A percentile compares a stretch with the other conserved stretches of the same genome.
Conservation (phyloP, 345 rosid genomes). For the Atalantia buxifolia region DNA sequence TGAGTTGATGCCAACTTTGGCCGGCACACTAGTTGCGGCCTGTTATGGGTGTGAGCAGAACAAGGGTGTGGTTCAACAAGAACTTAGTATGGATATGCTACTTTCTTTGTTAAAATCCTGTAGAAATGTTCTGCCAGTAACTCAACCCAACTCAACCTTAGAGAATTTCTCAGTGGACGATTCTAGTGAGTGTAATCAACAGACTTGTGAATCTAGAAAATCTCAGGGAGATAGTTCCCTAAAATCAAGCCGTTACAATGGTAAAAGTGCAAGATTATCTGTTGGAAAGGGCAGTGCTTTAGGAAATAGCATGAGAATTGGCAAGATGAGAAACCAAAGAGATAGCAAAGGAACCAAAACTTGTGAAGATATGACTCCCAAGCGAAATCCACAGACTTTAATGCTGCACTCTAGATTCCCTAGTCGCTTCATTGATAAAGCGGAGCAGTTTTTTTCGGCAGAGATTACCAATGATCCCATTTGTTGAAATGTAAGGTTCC, state of each 20-base stretch:
- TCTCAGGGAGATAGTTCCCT: constrained; percentile 32
- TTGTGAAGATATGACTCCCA: constrained; percentile 40
- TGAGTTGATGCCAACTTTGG: constrained; percentile 62
- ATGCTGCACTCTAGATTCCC: constrained; percentile 61
- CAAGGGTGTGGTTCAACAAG: constrained; percentile 62
- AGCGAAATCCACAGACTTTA: constrained; percentile 28
- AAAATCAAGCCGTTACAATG: constrained; percentile 34
- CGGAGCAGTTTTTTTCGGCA: constrained; percentile 60
- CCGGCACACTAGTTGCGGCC: constrained; percentile 62
- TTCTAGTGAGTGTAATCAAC: constrained; percentile 38
- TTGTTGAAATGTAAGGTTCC: background rate
- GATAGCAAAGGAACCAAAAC: constrained; percentile 42
- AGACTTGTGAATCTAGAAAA: constrained; percentile 36
- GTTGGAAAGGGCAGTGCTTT: constrained; percentile 28
- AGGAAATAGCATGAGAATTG: constrained; percentile 36
- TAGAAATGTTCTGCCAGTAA: constrained; percentile 35
- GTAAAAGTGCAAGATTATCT: constrained; percentile 27
- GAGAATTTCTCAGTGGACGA: constrained; percentile 36
- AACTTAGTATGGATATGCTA: constrained; percentile 67
- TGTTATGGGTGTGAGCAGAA: constrained; percentile 72
- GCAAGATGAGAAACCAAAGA: constrained; percentile 52
- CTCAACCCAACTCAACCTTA: constrained; percentile 18
- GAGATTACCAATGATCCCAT: background rate
- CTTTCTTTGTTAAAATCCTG: constrained; percentile 64
- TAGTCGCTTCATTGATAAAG: constrained; percentile 49